Evolutionary conservation across 2,329 filamentous ascomycete genomes (phyloP).

Genomic region (Calonectria ilicicola): DNA sequence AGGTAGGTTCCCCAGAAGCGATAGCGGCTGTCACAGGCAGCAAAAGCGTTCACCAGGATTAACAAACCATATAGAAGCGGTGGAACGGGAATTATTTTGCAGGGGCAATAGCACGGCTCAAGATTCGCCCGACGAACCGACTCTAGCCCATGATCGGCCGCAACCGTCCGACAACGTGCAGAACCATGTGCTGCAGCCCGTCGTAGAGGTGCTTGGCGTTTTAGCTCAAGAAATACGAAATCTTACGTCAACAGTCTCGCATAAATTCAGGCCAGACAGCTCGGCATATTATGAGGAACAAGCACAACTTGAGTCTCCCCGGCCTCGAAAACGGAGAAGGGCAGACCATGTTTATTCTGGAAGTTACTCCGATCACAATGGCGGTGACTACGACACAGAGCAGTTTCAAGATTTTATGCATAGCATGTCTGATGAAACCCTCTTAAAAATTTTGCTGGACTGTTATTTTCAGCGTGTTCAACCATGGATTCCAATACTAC

Average conservation of each 20-base stretch:
- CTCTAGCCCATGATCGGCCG: not conserved
- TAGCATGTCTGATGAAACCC: constrained; percentile 15
- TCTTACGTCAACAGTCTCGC: not conserved
- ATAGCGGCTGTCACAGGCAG: too few species aligned
- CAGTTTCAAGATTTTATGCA: not conserved
- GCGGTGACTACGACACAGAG: not conserved
- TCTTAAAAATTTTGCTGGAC: constrained; percentile 21
- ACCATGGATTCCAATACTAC: constrained; percentile 55
- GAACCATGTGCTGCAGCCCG: not conserved
- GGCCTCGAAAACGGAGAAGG: not conserved
- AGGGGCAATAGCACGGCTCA: not conserved
- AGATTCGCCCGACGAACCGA: not conserved
- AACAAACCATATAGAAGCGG: not conserved
- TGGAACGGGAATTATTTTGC: not conserved
- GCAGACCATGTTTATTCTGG: not conserved
- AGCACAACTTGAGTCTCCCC: not conserved
- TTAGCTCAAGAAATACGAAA: constrained; percentile 9
- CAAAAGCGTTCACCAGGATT: not conserved
- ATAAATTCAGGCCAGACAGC: not conserved
- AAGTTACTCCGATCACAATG: not conserved
- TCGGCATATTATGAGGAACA: not conserved
- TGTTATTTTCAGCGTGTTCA: constrained; percentile 53
- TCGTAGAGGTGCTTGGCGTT: not conserved
- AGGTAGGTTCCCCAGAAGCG: constrained; percentile 1
- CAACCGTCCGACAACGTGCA: not conserved